Conservation (phyloP, 148 eudicot species). For the Rhododendron ferrugineum region DNA sequence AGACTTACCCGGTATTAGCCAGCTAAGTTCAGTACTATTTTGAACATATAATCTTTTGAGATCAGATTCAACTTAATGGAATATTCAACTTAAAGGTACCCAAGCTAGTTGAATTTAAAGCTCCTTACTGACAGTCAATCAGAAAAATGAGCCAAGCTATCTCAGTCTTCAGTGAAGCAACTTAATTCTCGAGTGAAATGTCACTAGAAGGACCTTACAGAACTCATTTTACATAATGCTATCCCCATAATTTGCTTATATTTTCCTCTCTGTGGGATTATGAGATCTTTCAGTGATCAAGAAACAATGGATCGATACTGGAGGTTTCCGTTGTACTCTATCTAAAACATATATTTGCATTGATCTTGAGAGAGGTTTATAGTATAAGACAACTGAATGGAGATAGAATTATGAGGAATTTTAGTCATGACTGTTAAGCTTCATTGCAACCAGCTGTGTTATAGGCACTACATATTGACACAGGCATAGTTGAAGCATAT, state of each 20-base stretch:
- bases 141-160: not conserved
- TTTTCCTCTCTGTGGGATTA: not conserved
- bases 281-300: not conserved
- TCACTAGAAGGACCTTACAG: not conserved
- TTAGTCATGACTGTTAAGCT: not conserved
- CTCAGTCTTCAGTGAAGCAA: not conserved
- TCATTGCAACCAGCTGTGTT: not conserved
- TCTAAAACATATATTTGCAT: not conserved
- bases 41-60: not conserved
- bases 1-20: not conserved
- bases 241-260: not conserved
- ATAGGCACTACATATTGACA: not conserved
- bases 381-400: not conserved
- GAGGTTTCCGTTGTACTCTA: not conserved
- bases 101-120: not conserved
- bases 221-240: not conserved
- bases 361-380: not conserved
- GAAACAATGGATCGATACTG: not conserved
- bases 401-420: not conserved
- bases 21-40: not conserved
- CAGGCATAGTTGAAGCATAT: not conserved
- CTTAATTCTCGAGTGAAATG: not conserved
- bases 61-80: not conserved
- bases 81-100: not conserved
- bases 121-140: not conserved